These are phyloP conservation scores for Nannizzia gypsea DNA, from an alignment of 2,329 filamentous ascomycete species.

Conservation along the genomic window DNA sequence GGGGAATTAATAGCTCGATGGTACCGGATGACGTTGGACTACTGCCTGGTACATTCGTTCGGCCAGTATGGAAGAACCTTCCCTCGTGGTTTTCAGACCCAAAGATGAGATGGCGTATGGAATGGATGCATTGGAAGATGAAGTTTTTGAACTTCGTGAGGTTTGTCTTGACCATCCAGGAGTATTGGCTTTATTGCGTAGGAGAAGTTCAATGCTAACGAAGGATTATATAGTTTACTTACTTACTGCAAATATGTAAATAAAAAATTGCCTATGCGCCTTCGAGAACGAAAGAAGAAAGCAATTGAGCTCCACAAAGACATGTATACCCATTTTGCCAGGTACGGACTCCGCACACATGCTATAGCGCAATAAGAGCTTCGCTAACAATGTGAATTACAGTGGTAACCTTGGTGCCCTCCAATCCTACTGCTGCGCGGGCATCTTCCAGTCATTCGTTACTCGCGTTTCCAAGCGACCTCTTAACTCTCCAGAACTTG, in stretches of 20 bases:
- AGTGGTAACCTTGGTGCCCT: conserved; percentile 28
- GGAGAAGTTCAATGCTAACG: not conserved
- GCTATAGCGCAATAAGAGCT: not conserved
- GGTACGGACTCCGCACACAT: conserved; percentile 21
- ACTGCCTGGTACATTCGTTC: conserved; percentile 33
- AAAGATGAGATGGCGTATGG: conserved; percentile 25
- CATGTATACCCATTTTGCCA: conserved; percentile 39
- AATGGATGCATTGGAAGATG: conserved; percentile 31
- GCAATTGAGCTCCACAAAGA: conserved; percentile 32
- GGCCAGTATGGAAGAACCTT: conserved; percentile 29
- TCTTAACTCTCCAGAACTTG: conserved; percentile 19
- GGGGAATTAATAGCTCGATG: conserved; percentile 19
- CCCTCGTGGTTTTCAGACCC: conserved; percentile 31
- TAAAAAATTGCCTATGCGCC: conserved; percentile 25
- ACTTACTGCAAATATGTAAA: conserved; percentile 25
- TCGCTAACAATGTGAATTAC: conserved; percentile 10
- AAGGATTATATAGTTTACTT: conserved; percentile 18
- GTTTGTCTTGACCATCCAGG: conserved; percentile 19
- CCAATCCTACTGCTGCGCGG: conserved; percentile 28
- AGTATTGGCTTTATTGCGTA: not conserved
- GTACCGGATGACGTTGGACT: conserved; percentile 37
- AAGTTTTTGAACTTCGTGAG: conserved; percentile 25
- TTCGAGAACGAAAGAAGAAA: conserved; percentile 26
- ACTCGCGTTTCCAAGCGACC: conserved; percentile 27
- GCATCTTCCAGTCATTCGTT: conserved; percentile 26